A percentile compares a stretch with the other conserved stretches of the same genome.
phyloP scores from a whole-genome alignment of 2,329 filamentous ascomycete genomes.

The Periconia sp. region DNA sequence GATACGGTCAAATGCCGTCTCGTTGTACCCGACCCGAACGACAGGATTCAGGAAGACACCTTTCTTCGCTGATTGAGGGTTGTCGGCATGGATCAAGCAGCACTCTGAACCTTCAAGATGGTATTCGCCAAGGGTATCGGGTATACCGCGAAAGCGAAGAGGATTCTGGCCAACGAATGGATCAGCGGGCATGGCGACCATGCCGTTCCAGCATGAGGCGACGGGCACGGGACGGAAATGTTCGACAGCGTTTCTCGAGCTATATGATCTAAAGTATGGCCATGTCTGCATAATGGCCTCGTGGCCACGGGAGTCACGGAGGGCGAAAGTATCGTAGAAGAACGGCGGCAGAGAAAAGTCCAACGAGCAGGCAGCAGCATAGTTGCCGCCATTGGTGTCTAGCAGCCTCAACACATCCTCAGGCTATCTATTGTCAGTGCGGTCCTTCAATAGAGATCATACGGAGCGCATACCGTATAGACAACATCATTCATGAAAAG shows the following conservation, averaged over 20 bases:
- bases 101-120: conserved; percentile 81
- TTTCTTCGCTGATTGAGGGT: conserved; percentile 58
- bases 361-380: conserved; percentile 67
- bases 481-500: conserved; percentile 70
- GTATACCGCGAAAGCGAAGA: conserved; percentile 68
- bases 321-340: conserved; percentile 69
- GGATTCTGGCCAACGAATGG: conserved; percentile 33
- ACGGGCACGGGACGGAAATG: conserved; percentile 60
- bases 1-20: conserved; percentile 20
- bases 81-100: conserved; percentile 78
- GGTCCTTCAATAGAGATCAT: background rate
- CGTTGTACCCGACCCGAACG: conserved; percentile 71
- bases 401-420: conserved; percentile 63
- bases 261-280: conserved; percentile 63
- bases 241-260: conserved; percentile 62
- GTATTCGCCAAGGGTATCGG: conserved; percentile 63
- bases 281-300: conserved; percentile 61
- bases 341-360: conserved; percentile 62
- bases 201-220: conserved; percentile 72
- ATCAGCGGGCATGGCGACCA: conserved; percentile 45
- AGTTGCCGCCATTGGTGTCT: conserved; percentile 63
- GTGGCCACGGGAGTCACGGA: conserved; percentile 61
- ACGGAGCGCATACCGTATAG: conserved; percentile 56
- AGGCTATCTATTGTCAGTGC: conserved; percentile 43
- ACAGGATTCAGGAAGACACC: conserved; percentile 73